These are phyloP conservation scores for Pleurotus tuber-regium DNA, from an alignment of 768 basidiomycete genomes.

Conservation along the genomic window DNA sequence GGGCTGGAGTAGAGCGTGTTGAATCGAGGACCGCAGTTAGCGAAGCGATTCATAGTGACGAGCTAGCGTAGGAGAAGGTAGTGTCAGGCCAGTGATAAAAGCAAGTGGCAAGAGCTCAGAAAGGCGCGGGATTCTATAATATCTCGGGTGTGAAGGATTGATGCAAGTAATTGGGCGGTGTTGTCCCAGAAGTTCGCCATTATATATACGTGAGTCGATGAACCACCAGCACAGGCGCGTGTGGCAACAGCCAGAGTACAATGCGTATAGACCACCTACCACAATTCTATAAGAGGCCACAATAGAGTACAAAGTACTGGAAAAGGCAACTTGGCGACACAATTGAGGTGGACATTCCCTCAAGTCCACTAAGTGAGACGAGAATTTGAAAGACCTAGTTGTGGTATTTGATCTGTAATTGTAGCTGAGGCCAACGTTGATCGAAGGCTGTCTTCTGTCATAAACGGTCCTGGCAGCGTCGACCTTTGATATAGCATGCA, in stretches of 20 bases:
- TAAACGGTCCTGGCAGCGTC: no score
- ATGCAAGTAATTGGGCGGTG: no score
- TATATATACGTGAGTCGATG: not conserved
- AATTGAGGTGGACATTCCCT: no score
- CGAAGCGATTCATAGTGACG: not conserved
- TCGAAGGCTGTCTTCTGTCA: no score
- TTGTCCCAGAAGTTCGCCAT: no score
- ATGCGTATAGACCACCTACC: not conserved
- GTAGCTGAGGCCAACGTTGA: no score
- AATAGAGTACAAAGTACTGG: not conserved
- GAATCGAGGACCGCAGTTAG: not conserved
- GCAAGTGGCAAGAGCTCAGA: not conserved
- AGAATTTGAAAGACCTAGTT: no score
- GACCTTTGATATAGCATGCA: no score
- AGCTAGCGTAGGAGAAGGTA: not conserved
- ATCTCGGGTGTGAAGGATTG: no score
- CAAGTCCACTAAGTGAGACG: no score
- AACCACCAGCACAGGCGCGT: not conserved
- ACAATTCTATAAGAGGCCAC: not conserved
- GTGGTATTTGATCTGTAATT: no score
- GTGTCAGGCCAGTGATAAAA: not conserved
- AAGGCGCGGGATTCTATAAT: not conserved
- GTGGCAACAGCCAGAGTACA: not conserved
- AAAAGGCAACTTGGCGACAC: slow-evolving; percentile 3
- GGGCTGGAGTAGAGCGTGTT: not conserved